A percentile compares a stretch with the other conserved stretches of the same genome.
Conservation (phyloP, 345 rosid species). For the Hevea brasiliensis region DNA sequence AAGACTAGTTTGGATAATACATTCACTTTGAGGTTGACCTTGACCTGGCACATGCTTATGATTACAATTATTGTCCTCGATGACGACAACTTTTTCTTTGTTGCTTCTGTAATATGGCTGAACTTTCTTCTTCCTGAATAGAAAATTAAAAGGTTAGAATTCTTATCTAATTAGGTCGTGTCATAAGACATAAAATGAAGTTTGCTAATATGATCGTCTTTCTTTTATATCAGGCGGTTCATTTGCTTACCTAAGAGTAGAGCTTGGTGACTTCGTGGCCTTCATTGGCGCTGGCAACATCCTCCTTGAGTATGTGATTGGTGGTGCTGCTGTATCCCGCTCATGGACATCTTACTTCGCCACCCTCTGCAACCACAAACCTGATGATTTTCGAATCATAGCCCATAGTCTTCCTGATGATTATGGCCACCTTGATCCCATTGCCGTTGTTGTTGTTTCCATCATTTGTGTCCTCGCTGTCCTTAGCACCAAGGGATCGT, state of each 20-base stretch:
- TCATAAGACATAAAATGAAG: not conserved
- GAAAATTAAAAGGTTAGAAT: too few species aligned
- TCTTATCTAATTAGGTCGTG: too few species aligned
- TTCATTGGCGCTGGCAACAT: slow-evolving; percentile 91
- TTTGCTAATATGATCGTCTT: not conserved
- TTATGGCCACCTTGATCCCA: slow-evolving; percentile 70
- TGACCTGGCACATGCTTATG: too few species aligned
- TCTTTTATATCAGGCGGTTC: slow-evolving; percentile 52
- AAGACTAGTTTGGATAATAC: too few species aligned
- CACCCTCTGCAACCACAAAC: slow-evolving; percentile 68
- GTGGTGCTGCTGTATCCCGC: slow-evolving; percentile 77
- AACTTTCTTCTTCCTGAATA: too few species aligned
- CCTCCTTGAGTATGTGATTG: slow-evolving; percentile 62
- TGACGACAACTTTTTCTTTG: too few species aligned
- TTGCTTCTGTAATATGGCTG: too few species aligned
- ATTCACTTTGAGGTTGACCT: too few species aligned
- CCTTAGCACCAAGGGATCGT: slow-evolving; percentile 72
- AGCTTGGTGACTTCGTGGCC: slow-evolving; percentile 87
- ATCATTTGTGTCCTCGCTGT: slow-evolving; percentile 57
- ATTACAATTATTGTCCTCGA: too few species aligned
- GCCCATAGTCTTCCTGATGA: slow-evolving; percentile 44
- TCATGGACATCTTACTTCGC: slow-evolving; percentile 91
- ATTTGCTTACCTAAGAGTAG: slow-evolving; percentile 84
- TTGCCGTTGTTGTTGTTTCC: slow-evolving; percentile 50
- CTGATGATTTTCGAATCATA: slow-evolving; percentile 62